Evolutionary conservation across 108 stramenopile species (phyloP).

Genomic region (Epipyxis sp.): DNA sequence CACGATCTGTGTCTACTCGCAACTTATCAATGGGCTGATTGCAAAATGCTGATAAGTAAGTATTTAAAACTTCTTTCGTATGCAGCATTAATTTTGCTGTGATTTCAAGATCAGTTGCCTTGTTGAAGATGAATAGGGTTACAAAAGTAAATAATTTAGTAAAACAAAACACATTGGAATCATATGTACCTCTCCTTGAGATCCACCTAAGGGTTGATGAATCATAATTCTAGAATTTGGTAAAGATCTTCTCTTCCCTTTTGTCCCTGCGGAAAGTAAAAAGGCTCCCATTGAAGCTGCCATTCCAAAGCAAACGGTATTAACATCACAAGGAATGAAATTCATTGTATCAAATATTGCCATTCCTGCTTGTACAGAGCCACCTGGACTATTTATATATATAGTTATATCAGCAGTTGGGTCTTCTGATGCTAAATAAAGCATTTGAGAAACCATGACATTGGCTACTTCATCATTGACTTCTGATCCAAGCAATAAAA

Average conservation of each 20-base stretch:
- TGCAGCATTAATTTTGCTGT: slow-evolving; percentile 22
- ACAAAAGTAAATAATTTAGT: no score
- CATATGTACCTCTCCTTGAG: slow-evolving; percentile 16
- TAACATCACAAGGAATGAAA: slow-evolving; percentile 75
- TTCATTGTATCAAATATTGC: slow-evolving; percentile 78
- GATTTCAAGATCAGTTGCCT: slow-evolving; percentile 13
- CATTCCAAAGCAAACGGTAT: slow-evolving; percentile 79
- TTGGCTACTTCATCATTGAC: slow-evolving; percentile 82
- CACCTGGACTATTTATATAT: slow-evolving; percentile 77
- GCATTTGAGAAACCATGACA: slow-evolving; percentile 75
- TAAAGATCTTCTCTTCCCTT: slow-evolving; percentile 46
- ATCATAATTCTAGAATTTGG: slow-evolving; percentile 50
- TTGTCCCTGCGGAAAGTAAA: slow-evolving; percentile 68
- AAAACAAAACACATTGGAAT: no score
- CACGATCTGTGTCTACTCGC: slow-evolving; percentile 48
- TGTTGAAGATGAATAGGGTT: no score
- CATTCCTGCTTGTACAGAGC: slow-evolving; percentile 60
- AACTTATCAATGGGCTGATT: slow-evolving; percentile 38
- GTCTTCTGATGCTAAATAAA: slow-evolving; percentile 76
- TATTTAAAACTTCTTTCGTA: slow-evolving; percentile 31
- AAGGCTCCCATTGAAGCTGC: slow-evolving; percentile 81
- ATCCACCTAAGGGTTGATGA: slow-evolving; percentile 34
- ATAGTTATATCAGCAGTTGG: slow-evolving; percentile 76
- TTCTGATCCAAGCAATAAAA: slow-evolving; percentile 75
- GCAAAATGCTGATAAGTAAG: slow-evolving; percentile 32